Percentiles rank a stretch among this genome's conserved stretches.
Evolutionary conservation across 2,329 filamentous ascomycete genomes (phyloP).

Genomic region (Beauveria sp.): DNA sequence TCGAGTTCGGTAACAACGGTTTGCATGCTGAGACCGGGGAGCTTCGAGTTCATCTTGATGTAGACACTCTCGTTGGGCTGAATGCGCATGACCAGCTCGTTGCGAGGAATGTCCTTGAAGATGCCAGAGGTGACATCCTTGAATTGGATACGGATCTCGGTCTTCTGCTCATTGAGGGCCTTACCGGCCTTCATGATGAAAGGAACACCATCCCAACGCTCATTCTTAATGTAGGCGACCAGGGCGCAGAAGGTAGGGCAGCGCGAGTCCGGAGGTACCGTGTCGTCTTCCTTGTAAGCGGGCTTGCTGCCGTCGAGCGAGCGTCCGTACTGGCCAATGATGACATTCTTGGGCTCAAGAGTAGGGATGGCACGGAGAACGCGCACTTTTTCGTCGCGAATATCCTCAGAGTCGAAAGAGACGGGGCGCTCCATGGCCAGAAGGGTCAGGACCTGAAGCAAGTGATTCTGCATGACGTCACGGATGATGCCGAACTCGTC

Average conservation of each 20-base stretch:
- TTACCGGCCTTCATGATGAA: constrained; percentile 99
- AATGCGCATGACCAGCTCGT: constrained; percentile 98
- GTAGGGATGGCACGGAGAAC: constrained; percentile 88
- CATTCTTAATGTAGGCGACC: constrained; percentile 98
- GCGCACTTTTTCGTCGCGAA: constrained; percentile 96
- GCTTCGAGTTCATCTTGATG: constrained; percentile 99
- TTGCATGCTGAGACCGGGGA: constrained; percentile 98
- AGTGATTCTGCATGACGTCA: constrained; percentile 99
- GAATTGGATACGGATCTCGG: constrained; percentile 97
- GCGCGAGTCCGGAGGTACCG: constrained; percentile 91
- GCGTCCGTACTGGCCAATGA: constrained; percentile 97
- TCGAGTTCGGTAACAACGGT: constrained; percentile 98
- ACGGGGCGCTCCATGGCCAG: constrained; percentile 98
- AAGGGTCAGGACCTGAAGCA: constrained; percentile 91
- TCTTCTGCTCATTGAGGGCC: constrained; percentile 98
- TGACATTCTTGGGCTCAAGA: constrained; percentile 99
- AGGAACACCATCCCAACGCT: constrained; percentile 97
- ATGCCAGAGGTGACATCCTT: constrained; percentile 99
- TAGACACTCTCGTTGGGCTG: constrained; percentile 99
- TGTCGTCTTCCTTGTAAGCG: constrained; percentile 97
- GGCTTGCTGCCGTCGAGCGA: constrained; percentile 95
- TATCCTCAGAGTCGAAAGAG: constrained; percentile 96
- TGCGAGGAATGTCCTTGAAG: constrained; percentile 98
- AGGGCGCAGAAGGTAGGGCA: constrained; percentile 98
- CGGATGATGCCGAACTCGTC: constrained; percentile 99